These are phyloP conservation scores for Pelargonium myrrhifolium DNA, from an alignment of 441 rosid species.

Conservation along the genomic window DNA sequence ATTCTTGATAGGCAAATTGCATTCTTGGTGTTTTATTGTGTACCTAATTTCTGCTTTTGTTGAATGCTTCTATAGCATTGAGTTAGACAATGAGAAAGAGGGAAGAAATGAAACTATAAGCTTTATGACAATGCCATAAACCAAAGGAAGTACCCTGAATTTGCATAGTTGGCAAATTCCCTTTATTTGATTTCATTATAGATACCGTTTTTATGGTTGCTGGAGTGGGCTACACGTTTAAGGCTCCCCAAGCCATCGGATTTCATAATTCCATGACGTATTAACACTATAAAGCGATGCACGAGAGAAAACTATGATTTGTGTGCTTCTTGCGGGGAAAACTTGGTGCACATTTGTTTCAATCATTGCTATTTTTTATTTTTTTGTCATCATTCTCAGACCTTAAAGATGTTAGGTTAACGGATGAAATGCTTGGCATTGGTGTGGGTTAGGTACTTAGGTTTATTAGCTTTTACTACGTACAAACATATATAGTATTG, in stretches of 20 bases:
- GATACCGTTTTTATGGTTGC: background rate
- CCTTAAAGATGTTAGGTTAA: background rate
- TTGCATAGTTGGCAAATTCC: background rate
- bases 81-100: background rate
- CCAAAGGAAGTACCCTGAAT: background rate
- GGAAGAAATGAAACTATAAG: background rate
- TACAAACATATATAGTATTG: background rate
- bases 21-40: background rate
- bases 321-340: background rate
- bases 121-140: background rate
- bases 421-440: background rate
- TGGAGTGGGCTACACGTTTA: background rate
- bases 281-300: background rate
- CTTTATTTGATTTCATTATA: background rate
- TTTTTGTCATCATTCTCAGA: background rate
- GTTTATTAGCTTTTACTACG: background rate
- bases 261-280: background rate
- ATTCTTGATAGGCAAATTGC: background rate
- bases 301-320: background rate
- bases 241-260: background rate
- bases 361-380: background rate
- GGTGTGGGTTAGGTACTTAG: background rate
- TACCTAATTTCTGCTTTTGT: background rate
- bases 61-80: background rate
- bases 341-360: background rate